Evolutionary conservation across 2,329 filamentous ascomycete genomes (phyloP).

Genomic region (Cordyceps javanica): DNA sequence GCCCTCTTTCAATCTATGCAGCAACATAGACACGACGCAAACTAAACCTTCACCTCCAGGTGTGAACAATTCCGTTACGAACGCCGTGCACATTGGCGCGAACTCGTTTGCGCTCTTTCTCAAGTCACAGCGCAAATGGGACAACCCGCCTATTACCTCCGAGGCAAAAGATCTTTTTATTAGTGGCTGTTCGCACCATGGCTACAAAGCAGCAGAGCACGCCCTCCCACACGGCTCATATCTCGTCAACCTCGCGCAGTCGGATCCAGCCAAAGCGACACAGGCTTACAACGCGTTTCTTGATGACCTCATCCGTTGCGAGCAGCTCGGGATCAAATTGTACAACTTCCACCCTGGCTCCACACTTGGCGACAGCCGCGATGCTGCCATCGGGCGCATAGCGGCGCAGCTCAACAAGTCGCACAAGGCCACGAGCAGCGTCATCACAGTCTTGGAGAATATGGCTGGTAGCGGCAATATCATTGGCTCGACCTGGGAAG

Average conservation of each 20-base stretch:
- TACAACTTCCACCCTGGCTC: constrained; percentile 98
- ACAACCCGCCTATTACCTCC: constrained; percentile 67
- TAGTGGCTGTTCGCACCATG: constrained; percentile 58
- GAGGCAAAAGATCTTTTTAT: constrained; percentile 66
- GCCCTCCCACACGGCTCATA: constrained; percentile 93
- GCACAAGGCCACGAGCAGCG: constrained; percentile 66
- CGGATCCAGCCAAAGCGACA: constrained; percentile 69
- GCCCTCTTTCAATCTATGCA: not conserved
- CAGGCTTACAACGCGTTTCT: constrained; percentile 84
- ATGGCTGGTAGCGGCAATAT: constrained; percentile 91
- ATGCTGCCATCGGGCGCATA: constrained; percentile 69
- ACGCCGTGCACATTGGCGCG: constrained; percentile 74
- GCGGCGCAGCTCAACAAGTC: constrained; percentile 77
- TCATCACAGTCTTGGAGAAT: constrained; percentile 85
- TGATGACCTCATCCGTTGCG: constrained; percentile 82
- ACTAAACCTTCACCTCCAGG: constrained; percentile 41
- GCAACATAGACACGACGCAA: constrained; percentile 11
- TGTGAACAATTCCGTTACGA: constrained; percentile 80
- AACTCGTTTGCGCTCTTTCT: constrained; percentile 94
- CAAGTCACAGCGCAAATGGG: constrained; percentile 95
- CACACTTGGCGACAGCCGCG: constrained; percentile 59
- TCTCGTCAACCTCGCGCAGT: constrained; percentile 89
- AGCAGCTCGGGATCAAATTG: constrained; percentile 76
- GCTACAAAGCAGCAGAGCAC: constrained; percentile 65
- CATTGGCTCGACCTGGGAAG: constrained; percentile 78